phyloP scores from a whole-genome alignment of 1,284 basidiomycete species.

The Cryptococcus sp. region DNA sequence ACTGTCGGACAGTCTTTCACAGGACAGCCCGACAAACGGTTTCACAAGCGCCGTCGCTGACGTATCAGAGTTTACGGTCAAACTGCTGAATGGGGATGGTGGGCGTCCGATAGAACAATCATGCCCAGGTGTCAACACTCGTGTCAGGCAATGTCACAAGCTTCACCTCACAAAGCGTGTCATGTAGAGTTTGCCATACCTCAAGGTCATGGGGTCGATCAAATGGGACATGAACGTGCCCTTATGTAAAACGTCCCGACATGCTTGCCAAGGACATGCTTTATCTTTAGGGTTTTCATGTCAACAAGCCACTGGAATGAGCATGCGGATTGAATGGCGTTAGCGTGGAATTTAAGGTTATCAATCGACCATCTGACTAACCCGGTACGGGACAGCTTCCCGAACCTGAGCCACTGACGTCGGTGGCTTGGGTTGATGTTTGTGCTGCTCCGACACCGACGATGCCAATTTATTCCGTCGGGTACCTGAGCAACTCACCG shows the following conservation, averaged over 20 bases:
- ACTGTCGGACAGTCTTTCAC: background rate
- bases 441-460: constrained; percentile 7
- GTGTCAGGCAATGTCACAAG: background rate
- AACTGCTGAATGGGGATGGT: background rate
- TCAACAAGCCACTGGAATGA: too few relatives aligned
- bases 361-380: background rate
- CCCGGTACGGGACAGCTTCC: background rate
- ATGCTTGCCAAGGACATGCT: too few relatives aligned
- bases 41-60: background rate
- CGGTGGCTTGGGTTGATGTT: background rate
- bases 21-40: background rate
- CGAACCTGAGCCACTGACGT: background rate
- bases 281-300: too few relatives aligned
- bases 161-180: background rate
- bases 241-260: too few relatives aligned
- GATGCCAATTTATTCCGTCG: too few relatives aligned
- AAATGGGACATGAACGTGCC: too few relatives aligned
- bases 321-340: too few relatives aligned
- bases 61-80: background rate
- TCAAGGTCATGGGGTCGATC: too few relatives aligned
- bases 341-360: background rate
- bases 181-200: background rate
- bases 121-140: background rate
- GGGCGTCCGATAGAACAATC: background rate
- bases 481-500: too few relatives aligned